Evolutionary conservation across 768 basidiomycete genomes (phyloP).

Genomic region (Mycena amicta): DNA sequence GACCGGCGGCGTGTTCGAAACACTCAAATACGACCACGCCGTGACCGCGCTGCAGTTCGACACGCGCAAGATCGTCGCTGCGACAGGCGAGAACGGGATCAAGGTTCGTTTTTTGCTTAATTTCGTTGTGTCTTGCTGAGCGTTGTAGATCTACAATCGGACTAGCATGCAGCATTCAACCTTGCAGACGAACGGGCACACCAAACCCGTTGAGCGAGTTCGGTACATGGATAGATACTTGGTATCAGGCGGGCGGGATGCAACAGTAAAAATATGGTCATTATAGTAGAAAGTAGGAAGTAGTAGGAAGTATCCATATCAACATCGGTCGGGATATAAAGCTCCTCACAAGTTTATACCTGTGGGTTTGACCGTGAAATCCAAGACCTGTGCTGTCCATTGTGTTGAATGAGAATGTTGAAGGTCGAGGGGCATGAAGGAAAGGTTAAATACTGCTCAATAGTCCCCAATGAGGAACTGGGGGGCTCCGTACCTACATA

Average conservation of each 20-base stretch:
- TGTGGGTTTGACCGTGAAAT: no score
- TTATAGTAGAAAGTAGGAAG: conserved; percentile 47
- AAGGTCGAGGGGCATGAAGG: no score
- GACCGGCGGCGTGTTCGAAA: conserved; percentile 84
- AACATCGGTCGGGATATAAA: no score
- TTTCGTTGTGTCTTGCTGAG: conserved; percentile 3
- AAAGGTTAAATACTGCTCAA: no score
- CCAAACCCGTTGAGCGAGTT: conserved; percentile 80
- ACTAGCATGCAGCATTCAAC: conserved; percentile 88
- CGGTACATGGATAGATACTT: conserved; percentile 97
- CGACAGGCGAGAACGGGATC: conserved; percentile 89
- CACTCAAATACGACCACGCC: conserved; percentile 86
- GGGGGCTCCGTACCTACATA: no score
- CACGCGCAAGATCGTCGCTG: conserved; percentile 88
- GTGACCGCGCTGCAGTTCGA: conserved; percentile 95
- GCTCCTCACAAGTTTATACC: no score
- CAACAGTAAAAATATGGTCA: conserved; percentile 90
- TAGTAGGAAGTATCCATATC: not conserved
- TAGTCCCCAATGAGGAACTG: no score
- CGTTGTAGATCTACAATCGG: conserved; percentile 86
- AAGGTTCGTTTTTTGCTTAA: conserved; percentile 54
- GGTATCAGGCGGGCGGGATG: conserved; percentile 86
- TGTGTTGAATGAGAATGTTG: no score
- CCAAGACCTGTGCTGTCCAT: no score
- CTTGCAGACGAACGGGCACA: conserved; percentile 90